Evolutionary conservation across 164 flowering plant genomes (phyloP).

Genomic region (Brasenia schreberi): DNA sequence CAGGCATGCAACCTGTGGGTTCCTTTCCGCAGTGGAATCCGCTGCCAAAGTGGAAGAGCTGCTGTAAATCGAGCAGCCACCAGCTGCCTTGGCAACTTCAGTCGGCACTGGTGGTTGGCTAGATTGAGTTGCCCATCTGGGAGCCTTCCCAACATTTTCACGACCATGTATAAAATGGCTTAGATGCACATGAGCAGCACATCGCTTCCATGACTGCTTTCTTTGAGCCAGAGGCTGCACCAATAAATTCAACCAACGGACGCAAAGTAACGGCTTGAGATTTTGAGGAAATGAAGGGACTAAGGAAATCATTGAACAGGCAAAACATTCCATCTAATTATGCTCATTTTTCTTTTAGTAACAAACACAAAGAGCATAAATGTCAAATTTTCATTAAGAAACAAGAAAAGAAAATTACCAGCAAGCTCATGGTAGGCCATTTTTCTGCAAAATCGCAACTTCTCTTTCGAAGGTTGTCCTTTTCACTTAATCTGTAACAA

Average conservation of each 20-base stretch:
- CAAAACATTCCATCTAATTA: background rate
- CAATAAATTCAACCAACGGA: constrained; percentile 6
- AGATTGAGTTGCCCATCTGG: background rate
- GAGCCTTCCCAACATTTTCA: constrained; percentile 19
- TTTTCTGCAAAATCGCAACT: too few relatives aligned
- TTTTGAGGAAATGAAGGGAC: background rate
- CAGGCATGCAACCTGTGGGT: constrained; percentile 15
- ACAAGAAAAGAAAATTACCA: too few relatives aligned
- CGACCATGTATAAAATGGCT: constrained; percentile 30
- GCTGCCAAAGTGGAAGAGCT: background rate
- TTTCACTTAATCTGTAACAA: too few relatives aligned
- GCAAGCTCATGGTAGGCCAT: too few relatives aligned
- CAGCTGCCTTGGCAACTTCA: constrained; percentile 18
- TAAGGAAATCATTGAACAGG: background rate
- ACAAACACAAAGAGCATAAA: too few relatives aligned
- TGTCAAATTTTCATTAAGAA: too few relatives aligned
- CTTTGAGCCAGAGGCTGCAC: constrained; percentile 8
- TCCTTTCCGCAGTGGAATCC: constrained; percentile 10
- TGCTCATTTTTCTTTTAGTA: too few relatives aligned
- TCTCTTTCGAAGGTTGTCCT: too few relatives aligned
- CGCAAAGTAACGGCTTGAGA: background rate
- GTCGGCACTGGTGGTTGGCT: constrained; percentile 6
- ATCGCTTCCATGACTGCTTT: constrained; percentile 33
- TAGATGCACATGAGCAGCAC: constrained; percentile 47
- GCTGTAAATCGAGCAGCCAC: background rate